Evolutionary conservation across 2,329 filamentous ascomycete species (phyloP).

Genomic region (Rhinocladiella mackenziei): DNA sequence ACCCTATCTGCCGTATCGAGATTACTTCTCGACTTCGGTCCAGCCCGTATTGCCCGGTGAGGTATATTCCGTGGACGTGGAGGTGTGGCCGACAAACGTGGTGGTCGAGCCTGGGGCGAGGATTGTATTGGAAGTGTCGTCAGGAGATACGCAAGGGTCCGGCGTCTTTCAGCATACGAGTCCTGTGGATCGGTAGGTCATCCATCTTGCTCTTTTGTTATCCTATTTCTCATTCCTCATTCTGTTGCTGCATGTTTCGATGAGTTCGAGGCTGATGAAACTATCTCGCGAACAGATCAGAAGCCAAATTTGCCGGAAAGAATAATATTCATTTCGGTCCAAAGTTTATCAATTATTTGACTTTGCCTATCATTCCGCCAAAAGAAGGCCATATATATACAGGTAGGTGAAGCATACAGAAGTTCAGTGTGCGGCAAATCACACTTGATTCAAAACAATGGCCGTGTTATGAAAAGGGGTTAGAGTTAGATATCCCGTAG

Average conservation of each 20-base stretch:
- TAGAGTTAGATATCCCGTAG: too few species aligned
- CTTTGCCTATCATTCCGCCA: conserved; percentile 46
- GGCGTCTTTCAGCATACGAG: conserved; percentile 16
- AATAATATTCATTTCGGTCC: conserved; percentile 50
- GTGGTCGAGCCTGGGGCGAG: conserved; percentile 35
- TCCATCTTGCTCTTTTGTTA: too few species aligned
- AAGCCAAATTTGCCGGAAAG: conserved; percentile 32
- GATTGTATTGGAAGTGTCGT: conserved; percentile 33
- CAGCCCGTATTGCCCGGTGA: conserved; percentile 48
- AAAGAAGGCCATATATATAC: not conserved
- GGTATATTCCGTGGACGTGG: conserved; percentile 50
- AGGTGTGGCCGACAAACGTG: conserved; percentile 40
- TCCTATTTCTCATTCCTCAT: not conserved
- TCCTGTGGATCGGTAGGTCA: not conserved
- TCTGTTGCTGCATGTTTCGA: not conserved
- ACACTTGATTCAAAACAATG: too few species aligned
- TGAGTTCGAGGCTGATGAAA: too few species aligned
- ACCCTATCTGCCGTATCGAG: conserved; percentile 46
- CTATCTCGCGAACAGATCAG: too few species aligned
- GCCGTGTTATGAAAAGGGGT: too few species aligned
- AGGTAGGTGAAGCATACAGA: too few species aligned
- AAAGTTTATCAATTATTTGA: conserved; percentile 45
- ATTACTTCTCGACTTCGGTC: conserved; percentile 49
- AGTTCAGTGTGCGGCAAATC: too few species aligned
- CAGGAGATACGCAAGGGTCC: conserved; percentile 50